Evolutionary conservation across 164 flowering plant genomes (phyloP).

Genomic region (Nymphaea colorata): DNA sequence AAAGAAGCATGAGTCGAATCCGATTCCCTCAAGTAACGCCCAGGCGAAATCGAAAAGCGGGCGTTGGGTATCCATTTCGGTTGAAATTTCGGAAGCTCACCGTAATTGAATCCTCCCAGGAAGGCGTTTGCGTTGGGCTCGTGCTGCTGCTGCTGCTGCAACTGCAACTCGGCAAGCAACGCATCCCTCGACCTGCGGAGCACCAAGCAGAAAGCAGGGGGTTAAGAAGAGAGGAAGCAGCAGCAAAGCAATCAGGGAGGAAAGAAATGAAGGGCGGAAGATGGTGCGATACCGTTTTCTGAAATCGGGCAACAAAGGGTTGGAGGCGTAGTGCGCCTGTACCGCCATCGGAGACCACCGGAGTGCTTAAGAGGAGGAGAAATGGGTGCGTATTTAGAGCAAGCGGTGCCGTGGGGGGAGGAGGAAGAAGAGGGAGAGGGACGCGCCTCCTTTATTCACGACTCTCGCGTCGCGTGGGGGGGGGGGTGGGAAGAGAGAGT

Average conservation of each 20-base stretch:
- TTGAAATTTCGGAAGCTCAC: no score
- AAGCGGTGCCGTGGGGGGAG: neutral
- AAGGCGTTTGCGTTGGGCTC: neutral
- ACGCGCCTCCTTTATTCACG: neutral
- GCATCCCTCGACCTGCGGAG: neutral
- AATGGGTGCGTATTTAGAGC: neutral
- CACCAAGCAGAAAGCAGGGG: neutral
- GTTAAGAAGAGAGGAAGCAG: neutral
- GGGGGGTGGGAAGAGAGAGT: constrained; percentile 3
- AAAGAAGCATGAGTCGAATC: no score
- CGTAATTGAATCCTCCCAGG: neutral
- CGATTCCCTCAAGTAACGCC: no score
- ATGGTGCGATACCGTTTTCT: constrained; percentile 3
- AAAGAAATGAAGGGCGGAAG: neutral
- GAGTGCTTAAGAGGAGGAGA: neutral
- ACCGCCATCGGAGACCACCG: constrained; percentile 8
- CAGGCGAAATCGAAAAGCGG: no score
- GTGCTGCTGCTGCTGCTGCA: neutral
- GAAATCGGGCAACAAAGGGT: constrained; percentile 1
- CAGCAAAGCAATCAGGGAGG: neutral
- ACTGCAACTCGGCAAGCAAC: neutral
- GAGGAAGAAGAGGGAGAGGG: neutral
- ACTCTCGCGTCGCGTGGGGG: neutral
- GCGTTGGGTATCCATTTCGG: no score
- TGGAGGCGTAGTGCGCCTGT: constrained; percentile 14